These are phyloP conservation scores for Tricholoma hemisulphureum DNA, from an alignment of 768 basidiomycete species.

Conservation along the genomic window DNA sequence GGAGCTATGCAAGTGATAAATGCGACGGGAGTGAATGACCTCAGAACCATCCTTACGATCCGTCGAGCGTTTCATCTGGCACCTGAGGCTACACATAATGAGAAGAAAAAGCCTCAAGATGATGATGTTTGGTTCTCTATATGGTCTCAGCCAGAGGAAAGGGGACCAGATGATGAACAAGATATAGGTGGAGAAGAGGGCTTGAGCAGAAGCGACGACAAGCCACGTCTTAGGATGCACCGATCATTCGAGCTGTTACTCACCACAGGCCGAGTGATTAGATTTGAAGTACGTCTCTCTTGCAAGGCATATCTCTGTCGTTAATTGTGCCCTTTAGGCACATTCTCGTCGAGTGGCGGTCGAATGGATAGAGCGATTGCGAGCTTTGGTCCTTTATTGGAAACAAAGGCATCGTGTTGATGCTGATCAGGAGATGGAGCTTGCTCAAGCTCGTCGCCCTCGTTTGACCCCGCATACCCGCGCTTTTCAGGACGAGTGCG, in stretches of 20 bases:
- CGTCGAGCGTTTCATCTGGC: conserved; percentile 56
- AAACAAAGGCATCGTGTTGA: conserved; percentile 70
- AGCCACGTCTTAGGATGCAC: conserved; percentile 47
- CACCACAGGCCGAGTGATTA: conserved; percentile 61
- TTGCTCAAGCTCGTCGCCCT: conserved; percentile 58
- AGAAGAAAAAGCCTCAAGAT: conserved; percentile 26
- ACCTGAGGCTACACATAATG: conserved; percentile 37
- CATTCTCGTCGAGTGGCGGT: conserved; percentile 62
- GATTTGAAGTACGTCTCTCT: conserved; percentile 67
- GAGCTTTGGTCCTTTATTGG: conserved; percentile 76
- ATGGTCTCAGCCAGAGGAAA: conserved; percentile 38
- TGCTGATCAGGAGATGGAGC: conserved; percentile 77
- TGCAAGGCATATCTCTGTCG: background rate
- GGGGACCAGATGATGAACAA: conserved; percentile 50
- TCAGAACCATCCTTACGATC: conserved; percentile 66
- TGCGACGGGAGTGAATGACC: conserved; percentile 68
- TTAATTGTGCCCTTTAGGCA: conserved; percentile 41
- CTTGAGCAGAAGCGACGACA: conserved; percentile 42
- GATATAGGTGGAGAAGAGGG: conserved; percentile 68
- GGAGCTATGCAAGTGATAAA: conserved; percentile 62
- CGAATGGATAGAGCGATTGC: conserved; percentile 85
- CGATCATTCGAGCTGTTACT: conserved; percentile 79
- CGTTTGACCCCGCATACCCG: conserved; percentile 59
- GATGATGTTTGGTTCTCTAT: conserved; percentile 33
- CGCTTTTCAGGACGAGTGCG: conserved; percentile 38